Base-by-base conservation (phyloP, 176 grass and related monocot species). In the Oryza meyeriana region DNA sequence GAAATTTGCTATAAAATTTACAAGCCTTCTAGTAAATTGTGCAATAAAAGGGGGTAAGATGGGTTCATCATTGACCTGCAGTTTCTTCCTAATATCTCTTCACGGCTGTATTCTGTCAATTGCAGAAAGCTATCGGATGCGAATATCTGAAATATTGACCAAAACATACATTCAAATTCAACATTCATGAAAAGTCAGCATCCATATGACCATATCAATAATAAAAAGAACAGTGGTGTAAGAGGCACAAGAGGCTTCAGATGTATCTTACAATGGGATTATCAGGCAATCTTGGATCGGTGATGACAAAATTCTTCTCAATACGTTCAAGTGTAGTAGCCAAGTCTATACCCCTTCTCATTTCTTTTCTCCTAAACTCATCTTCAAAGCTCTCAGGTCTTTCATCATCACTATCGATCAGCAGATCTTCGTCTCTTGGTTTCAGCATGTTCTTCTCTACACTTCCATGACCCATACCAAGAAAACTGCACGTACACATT, bases 291-390 rank as follows among this genome's bases (percentile, higher is more conserved):
- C 87, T 91, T 14, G 89, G 92, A 84, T 91, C 89, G 5, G 89
- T 91, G 52, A 94, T 94, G 66, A 94, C 92, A 76, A 94, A 94
- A 76, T 89, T 94, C 69, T 94, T 94, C 69, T 98, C 95, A 69
- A 98, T 98, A 33, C 90, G 89, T 88, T 98, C 95, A 52, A 98
- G 95, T 66, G 92, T 95, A 45, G 95, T 98, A 59, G 95, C 95
- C 47, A 98, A 82, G 82, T 98, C 95, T 67, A 98, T 98, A 62
- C 95, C 95, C 91, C 78, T 93, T 82, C 95, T 98, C 92, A 98
- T 98, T 77, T 98, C 92, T 85, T 91, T 98, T 78, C 78, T 94
- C 69, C 92, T 91, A 14, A 84, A 67, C 13, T 84, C 84, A 71
- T 95, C 81, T 77, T 93, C 92, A 84, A 98, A 93, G 70, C 92